Evolutionary conservation across 345 rosid species (phyloP).

Genomic region (Eucalyptus cloeziana): DNA sequence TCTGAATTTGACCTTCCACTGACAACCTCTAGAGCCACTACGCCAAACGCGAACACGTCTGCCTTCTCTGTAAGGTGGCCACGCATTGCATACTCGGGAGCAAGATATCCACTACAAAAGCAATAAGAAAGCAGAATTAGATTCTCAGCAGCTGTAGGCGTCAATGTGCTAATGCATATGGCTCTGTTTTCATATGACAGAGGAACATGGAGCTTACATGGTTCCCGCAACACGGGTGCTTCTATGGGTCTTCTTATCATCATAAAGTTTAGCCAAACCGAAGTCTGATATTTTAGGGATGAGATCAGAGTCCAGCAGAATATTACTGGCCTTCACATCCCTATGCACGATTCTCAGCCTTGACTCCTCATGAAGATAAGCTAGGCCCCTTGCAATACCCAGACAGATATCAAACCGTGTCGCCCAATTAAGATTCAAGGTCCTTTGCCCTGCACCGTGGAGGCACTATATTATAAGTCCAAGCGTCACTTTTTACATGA

Average conservation of each 20-base stretch:
- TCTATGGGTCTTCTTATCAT: conserved; percentile 41
- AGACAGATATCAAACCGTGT: conserved; percentile 29
- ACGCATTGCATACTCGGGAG: conserved; percentile 71
- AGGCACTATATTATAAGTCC: background rate
- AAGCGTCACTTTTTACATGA: background rate
- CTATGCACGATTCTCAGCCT: conserved; percentile 44
- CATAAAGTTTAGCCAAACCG: conserved; percentile 52
- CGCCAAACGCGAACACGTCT: conserved; percentile 59
- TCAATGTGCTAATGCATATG: background rate
- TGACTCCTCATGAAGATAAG: conserved; percentile 57
- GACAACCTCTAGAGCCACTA: conserved; percentile 47
- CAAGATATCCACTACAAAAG: conserved; percentile 37
- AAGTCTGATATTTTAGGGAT: conserved; percentile 51
- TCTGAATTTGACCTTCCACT: conserved; percentile 64
- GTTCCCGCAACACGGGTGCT: conserved; percentile 60
- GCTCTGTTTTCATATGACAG: background rate
- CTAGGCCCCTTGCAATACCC: conserved; percentile 48
- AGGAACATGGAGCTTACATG: conserved; percentile 14
- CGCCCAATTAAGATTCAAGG: conserved; percentile 26
- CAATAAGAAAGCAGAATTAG: background rate
- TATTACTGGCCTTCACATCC: conserved; percentile 44
- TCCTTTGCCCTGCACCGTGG: conserved; percentile 14
- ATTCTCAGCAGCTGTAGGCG: background rate
- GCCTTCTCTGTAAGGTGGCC: conserved; percentile 70
- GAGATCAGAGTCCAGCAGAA: conserved; percentile 36